These are phyloP conservation scores for Candida piceae DNA, from an alignment of 805 yeast genomes.

Conservation along the genomic window DNA sequence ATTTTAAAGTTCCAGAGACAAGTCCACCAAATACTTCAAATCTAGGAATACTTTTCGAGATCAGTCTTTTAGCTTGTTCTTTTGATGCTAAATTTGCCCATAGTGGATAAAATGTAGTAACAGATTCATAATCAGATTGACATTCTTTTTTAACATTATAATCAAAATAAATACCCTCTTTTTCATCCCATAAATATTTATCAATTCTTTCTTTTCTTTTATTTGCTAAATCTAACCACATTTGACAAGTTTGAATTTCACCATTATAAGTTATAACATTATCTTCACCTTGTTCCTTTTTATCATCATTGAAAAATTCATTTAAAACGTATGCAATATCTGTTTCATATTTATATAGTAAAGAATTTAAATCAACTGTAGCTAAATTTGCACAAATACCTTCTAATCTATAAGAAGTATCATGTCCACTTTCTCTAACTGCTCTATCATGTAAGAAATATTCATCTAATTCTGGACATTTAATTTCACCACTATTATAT, in stretches of 20 bases:
- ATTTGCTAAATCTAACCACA: conserved; percentile 62
- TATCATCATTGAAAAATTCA: conserved; percentile 46
- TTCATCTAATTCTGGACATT: conserved; percentile 80
- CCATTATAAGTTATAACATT: conserved; percentile 38
- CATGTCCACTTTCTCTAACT: conserved; percentile 95
- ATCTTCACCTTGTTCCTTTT: too few relatives aligned
- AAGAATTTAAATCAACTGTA: conserved; percentile 81
- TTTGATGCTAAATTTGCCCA: conserved; percentile 72
- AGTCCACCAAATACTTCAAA: conserved; percentile 88
- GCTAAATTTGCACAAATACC: conserved; percentile 87
- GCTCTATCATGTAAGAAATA: conserved; percentile 91
- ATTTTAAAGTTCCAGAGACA: conserved; percentile 72
- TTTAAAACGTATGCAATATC: conserved; percentile 71
- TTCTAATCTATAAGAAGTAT: conserved; percentile 85
- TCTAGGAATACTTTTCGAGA: conserved; percentile 52
- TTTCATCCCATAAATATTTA: conserved; percentile 79
- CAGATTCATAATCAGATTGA: conserved; percentile 71
- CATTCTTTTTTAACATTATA: conserved; percentile 57
- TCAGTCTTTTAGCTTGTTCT: conserved; percentile 64
- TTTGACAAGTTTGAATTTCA: conserved; percentile 38
- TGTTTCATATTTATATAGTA: conserved; percentile 82
- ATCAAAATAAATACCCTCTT: conserved; percentile 75
- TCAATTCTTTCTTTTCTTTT: conserved; percentile 51
- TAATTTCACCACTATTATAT: conserved; percentile 62
- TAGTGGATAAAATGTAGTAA: conserved; percentile 87